Evolutionary conservation across 805 yeast species (phyloP).

Genomic region (Priceomyces carsonii): DNA sequence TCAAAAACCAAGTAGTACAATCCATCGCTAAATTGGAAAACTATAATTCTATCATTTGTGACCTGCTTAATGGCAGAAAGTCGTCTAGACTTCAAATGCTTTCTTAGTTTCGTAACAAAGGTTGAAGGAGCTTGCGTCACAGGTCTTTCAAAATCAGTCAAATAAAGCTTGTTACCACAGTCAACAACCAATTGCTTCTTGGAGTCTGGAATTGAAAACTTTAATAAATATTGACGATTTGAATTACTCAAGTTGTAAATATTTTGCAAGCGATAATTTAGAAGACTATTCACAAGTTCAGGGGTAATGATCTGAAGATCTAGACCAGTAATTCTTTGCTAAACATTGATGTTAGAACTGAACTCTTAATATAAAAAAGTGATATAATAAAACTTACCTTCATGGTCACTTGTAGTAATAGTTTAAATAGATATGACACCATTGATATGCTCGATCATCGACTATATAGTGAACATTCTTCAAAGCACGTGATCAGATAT

Average conservation of each 20-base stretch:
- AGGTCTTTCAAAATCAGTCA: constrained; percentile 79
- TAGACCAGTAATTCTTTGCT: constrained; percentile 86
- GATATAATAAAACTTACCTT: constrained; percentile 6
- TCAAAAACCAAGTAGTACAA: constrained; percentile 75
- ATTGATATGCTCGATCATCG: neutral
- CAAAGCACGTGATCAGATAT: too few relatives aligned
- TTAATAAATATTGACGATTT: constrained; percentile 70
- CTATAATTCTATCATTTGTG: constrained; percentile 79
- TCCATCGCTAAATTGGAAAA: constrained; percentile 84
- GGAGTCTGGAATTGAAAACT: constrained; percentile 81
- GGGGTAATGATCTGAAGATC: constrained; percentile 72
- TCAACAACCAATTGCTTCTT: constrained; percentile 76
- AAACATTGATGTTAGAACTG: neutral
- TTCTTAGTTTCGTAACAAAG: constrained; percentile 82
- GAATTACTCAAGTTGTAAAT: constrained; percentile 79
- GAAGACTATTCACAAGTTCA: constrained; percentile 60
- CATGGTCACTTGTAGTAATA: constrained; percentile 1
- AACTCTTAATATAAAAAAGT: too few relatives aligned
- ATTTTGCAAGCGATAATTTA: constrained; percentile 75
- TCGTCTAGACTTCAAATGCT: constrained; percentile 80
- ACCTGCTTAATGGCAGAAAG: constrained; percentile 73
- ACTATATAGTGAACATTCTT: neutral
- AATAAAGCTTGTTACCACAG: constrained; percentile 80
- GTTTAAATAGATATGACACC: neutral
- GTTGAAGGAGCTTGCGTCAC: constrained; percentile 81